Conservation (phyloP, 2,329 filamentous ascomycete species). For the Claviceps quebecensis region DNA sequence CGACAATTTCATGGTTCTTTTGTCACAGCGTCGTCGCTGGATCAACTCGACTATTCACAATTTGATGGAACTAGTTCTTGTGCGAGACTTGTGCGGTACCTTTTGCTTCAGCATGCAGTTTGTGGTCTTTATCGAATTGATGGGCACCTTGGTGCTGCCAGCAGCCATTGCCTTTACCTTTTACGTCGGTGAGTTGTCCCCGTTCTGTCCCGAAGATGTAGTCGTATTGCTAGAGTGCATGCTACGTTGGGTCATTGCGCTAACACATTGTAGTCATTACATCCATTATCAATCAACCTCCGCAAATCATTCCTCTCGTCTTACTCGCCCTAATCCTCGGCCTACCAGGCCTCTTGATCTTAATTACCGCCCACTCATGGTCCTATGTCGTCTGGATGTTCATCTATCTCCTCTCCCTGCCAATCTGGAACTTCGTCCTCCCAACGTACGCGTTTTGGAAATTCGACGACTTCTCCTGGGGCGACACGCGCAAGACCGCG, state of each 20-base stretch:
- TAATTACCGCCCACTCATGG: slow-evolving; percentile 84
- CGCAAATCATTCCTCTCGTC: slow-evolving; percentile 81
- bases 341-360: slow-evolving; percentile 79
- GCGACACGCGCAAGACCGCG: slow-evolving; percentile 89
- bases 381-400: slow-evolving; percentile 94
- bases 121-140: slow-evolving; percentile 85
- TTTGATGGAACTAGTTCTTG: slow-evolving; percentile 90
- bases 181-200: slow-evolving; percentile 55
- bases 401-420: slow-evolving; percentile 84
- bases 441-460: slow-evolving; percentile 97
- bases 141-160: slow-evolving; percentile 87
- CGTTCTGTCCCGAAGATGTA: too few relatives aligned
- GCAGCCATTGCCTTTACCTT: slow-evolving; percentile 95
- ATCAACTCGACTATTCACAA: slow-evolving; percentile 99
- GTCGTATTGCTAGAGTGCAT: too few relatives aligned
- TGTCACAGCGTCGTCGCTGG: slow-evolving; percentile 93
- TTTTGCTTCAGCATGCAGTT: slow-evolving; percentile 99
- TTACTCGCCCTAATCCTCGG: slow-evolving; percentile 83
- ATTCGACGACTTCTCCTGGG: slow-evolving; percentile 99
- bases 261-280: slow-evolving; percentile 49
- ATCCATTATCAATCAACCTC: slow-evolving; percentile 62
- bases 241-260: background rate
- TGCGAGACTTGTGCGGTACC: slow-evolving; percentile 90
- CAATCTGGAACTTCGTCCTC: slow-evolving; percentile 94
- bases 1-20: slow-evolving; percentile 76